These are phyloP conservation scores for Kuraishia capsulata DNA, from an alignment of 805 yeast species.

Conservation along the genomic window DNA sequence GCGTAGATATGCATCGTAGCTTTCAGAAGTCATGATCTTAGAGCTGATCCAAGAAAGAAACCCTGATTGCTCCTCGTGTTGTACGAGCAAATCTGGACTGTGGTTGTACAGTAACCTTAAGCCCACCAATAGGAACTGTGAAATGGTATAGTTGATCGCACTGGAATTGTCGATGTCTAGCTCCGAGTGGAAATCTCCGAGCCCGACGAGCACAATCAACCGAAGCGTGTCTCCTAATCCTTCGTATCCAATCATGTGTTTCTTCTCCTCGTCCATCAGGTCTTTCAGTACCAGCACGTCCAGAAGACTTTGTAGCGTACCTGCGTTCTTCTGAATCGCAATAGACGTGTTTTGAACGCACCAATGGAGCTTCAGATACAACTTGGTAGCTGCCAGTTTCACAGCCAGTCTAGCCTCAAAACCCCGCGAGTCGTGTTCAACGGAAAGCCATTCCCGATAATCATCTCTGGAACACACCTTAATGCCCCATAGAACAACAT, in stretches of 20 bases:
- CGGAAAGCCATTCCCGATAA: background rate
- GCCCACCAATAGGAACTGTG: background rate
- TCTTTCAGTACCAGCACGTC: background rate
- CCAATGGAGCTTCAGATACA: background rate
- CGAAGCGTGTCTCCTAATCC: background rate
- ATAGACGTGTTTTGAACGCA: background rate
- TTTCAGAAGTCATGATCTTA: background rate
- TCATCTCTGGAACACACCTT: background rate
- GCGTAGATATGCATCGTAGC: background rate
- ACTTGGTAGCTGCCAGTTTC: background rate
- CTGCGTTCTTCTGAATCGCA: too few species aligned
- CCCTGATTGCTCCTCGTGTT: background rate
- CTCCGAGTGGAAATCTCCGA: too few species aligned
- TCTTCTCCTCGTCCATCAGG: background rate
- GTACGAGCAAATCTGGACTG: background rate
- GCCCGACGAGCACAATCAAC: too few species aligned
- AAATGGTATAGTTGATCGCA: background rate
- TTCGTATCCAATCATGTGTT: background rate
- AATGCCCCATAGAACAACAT: background rate
- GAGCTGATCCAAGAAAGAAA: background rate
- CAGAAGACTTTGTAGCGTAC: background rate
- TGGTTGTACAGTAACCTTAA: background rate
- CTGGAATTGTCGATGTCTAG: too few species aligned
- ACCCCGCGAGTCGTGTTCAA: too few species aligned
- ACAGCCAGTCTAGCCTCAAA: background rate